Evolutionary conservation across 1,139 yeast genomes (phyloP).

Genomic region (Debaryomyces coudertii): DNA sequence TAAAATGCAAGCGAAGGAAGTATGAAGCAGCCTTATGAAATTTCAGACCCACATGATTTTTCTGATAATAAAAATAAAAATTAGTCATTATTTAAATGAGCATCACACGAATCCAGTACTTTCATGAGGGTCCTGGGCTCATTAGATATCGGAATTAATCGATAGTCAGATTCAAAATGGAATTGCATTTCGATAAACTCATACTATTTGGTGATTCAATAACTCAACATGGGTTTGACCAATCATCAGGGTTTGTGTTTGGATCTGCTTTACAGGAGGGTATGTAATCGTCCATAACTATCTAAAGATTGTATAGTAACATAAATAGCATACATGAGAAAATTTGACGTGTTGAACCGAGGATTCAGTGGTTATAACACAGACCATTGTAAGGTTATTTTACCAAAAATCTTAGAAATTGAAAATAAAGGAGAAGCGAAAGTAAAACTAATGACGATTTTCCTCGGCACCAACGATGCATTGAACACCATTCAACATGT

Average conservation of each 20-base stretch:
- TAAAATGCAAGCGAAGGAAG: too few relatives aligned
- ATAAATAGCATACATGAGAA: conserved; percentile 42
- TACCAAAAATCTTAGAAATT: conserved; percentile 49
- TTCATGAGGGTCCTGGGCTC: background rate
- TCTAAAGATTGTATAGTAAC: background rate
- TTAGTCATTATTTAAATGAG: background rate
- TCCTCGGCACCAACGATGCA: conserved; percentile 81
- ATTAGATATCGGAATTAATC: background rate
- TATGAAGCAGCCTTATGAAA: background rate
- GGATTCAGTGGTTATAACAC: conserved; percentile 69
- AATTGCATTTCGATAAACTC: conserved; percentile 44
- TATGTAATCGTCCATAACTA: background rate
- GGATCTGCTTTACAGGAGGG: conserved; percentile 54
- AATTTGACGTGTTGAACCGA: conserved; percentile 58
- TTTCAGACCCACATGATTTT: background rate
- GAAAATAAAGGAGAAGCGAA: conserved; percentile 37
- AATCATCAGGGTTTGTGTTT: conserved; percentile 42
- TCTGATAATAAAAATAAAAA: too few relatives aligned
- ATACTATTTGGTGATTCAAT: conserved; percentile 72
- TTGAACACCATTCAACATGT: conserved; percentile 56
- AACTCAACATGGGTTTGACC: conserved; percentile 55
- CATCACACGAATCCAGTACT: conserved; percentile 1
- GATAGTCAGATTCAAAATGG: conserved; percentile 4
- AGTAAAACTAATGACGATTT: conserved; percentile 53
- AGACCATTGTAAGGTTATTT: conserved; percentile 48